Evolutionary conservation across 2,329 filamentous ascomycete genomes (phyloP).

Genomic region (Rhytidhysteron rufulum): DNA sequence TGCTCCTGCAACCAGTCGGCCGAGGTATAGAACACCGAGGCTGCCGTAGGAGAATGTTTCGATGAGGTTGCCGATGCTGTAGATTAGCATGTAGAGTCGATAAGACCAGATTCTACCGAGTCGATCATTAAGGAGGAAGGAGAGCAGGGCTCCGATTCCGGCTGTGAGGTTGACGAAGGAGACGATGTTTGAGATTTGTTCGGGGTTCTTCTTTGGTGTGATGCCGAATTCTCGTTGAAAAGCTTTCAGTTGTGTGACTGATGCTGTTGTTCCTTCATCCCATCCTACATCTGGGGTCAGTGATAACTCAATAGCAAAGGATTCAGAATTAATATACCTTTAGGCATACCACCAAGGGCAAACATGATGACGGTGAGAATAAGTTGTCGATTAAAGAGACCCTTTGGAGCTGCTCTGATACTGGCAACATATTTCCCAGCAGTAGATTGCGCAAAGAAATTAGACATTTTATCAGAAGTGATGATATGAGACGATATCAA

Average conservation of each 20-base stretch:
- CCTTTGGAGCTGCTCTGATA: too few relatives aligned
- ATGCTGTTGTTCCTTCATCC: conserved; percentile 31
- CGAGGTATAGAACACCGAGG: conserved; percentile 30
- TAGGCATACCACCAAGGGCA: too few relatives aligned
- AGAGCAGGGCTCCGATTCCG: conserved; percentile 26
- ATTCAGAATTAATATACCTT: too few relatives aligned
- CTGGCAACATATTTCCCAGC: too few relatives aligned
- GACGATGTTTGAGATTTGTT: conserved; percentile 33
- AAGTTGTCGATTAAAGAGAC: too few relatives aligned
- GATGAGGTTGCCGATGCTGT: conserved; percentile 33
- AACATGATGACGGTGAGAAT: too few relatives aligned
- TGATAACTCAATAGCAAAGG: too few relatives aligned
- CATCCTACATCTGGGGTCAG: conserved; percentile 17
- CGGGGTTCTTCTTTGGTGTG: conserved; percentile 21
- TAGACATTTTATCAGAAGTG: too few relatives aligned
- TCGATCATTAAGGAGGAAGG: conserved; percentile 40
- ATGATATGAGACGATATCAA: too few relatives aligned
- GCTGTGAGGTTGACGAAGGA: conserved; percentile 38
- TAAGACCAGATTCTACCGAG: conserved; percentile 40
- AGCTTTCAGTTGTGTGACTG: conserved; percentile 31
- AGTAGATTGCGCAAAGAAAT: too few relatives aligned
- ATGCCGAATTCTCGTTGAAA: conserved; percentile 36
- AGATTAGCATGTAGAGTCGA: conserved; percentile 36
- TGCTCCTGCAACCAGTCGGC: conserved; percentile 36
- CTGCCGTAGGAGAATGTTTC: conserved; percentile 19